A percentile compares a stretch with the other conserved stretches of the same genome.
These are phyloP conservation scores for Stipa capillata DNA, from an alignment of 176 grass and related monocot species.

Conservation along the genomic window DNA sequence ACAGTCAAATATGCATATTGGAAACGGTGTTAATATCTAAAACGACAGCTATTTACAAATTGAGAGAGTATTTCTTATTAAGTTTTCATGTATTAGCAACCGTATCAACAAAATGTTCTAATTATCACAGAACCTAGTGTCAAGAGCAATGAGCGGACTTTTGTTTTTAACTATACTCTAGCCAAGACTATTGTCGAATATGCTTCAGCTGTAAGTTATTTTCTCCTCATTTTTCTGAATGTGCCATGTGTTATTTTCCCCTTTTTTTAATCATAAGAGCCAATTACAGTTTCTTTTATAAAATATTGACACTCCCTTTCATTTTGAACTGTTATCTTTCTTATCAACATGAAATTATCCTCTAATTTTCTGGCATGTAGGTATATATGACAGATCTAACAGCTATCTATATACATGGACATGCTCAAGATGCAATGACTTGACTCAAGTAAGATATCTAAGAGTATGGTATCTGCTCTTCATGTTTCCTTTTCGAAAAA, in stretches of 20 bases:
- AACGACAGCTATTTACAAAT: no score
- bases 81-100: background rate
- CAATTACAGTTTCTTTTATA: background rate
- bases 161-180: constrained; percentile 70
- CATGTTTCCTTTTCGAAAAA: background rate
- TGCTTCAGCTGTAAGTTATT: constrained; percentile 85
- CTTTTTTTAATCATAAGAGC: background rate
- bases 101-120: constrained; percentile 1
- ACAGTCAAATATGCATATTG: no score
- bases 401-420: constrained; percentile 61
- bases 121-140: constrained; percentile 47
- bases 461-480: background rate
- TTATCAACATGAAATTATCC: background rate
- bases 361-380: constrained; percentile 4
- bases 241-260: background rate
- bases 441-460: constrained; percentile 52
- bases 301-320: background rate
- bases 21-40: no score
- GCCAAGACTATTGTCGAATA: constrained; percentile 81
- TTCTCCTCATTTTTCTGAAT: background rate
- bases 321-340: background rate
- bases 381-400: constrained; percentile 70
- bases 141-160: constrained; percentile 14
- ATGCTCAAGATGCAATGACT: constrained; percentile 81
- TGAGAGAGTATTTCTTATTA: background rate